Percentiles rank a stretch among this genome's conserved stretches.
Conservation (phyloP, 2,329 filamentous ascomycete genomes). For the Lecanicillium sp. region DNA sequence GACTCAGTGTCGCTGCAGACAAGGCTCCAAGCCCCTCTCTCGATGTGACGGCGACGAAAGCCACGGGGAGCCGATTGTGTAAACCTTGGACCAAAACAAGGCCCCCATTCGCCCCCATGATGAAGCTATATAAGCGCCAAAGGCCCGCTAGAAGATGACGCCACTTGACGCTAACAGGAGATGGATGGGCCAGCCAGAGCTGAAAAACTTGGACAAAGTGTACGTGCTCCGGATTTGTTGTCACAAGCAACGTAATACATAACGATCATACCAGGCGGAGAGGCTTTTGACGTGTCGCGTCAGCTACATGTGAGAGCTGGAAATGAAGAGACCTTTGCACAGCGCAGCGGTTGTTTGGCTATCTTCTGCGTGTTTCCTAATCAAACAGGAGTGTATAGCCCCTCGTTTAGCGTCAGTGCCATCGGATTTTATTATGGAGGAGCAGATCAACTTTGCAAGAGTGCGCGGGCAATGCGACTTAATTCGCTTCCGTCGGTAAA, state of each 20-base stretch:
- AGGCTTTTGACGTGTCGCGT: too few relatives aligned
- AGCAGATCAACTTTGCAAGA: too few relatives aligned
- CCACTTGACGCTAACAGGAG: conserved; percentile 3
- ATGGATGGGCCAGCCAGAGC: background rate
- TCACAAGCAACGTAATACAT: background rate
- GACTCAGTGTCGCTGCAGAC: background rate
- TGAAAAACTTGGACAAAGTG: background rate
- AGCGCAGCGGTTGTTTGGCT: too few relatives aligned
- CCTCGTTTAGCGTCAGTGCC: too few relatives aligned
- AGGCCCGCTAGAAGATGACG: background rate
- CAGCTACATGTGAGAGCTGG: too few relatives aligned
- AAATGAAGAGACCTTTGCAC: too few relatives aligned
- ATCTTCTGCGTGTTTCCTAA: too few relatives aligned
- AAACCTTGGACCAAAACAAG: background rate
- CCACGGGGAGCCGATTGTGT: background rate
- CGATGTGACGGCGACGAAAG: background rate
- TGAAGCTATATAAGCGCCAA: background rate
- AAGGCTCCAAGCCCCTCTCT: background rate
- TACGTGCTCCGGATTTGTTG: background rate
- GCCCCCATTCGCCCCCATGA: conserved; percentile 1
- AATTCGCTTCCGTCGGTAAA: too few relatives aligned
- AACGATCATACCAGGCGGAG: too few relatives aligned
- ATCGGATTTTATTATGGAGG: too few relatives aligned
- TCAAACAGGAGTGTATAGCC: too few relatives aligned
- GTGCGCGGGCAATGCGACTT: too few relatives aligned